phyloP scores from a whole-genome alignment of 495 filamentous ascomycete genomes.

The Aspergillus campestris region DNA sequence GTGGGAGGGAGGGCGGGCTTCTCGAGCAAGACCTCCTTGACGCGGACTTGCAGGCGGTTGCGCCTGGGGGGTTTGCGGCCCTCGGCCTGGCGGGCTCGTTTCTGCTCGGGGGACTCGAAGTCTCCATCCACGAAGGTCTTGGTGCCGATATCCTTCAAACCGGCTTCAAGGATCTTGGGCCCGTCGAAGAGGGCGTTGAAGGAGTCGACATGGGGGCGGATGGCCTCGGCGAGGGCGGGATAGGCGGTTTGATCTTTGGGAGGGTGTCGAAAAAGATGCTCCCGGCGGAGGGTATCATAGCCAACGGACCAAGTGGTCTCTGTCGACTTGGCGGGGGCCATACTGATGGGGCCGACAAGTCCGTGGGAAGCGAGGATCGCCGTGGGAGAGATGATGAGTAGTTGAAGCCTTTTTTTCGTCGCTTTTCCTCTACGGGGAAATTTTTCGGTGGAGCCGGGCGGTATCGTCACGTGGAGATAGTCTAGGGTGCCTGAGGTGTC shows the following conservation, averaged over 20 bases:
- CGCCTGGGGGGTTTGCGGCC: conserved; percentile 44
- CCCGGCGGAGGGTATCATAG: conserved; percentile 72
- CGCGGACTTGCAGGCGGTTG: conserved; percentile 65
- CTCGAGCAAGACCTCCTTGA: conserved; percentile 69
- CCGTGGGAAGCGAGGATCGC: conserved; percentile 8
- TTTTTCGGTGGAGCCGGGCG: conserved; percentile 39
- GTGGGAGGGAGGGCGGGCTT: conserved; percentile 62
- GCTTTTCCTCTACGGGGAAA: conserved; percentile 26
- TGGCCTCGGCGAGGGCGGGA: conserved; percentile 71
- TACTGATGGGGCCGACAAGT: conserved; percentile 10
- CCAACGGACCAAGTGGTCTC: conserved; percentile 69
- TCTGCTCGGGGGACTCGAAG: conserved; percentile 32
- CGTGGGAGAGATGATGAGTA: conserved; percentile 20
- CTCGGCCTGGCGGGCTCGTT: conserved; percentile 29
- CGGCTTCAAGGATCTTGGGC: conserved; percentile 62
- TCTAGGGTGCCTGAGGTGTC: conserved; percentile 11
- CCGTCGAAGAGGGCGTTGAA: conserved; percentile 87
- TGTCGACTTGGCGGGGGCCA: conserved; percentile 45
- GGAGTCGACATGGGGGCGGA: conserved; percentile 84
- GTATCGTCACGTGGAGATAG: conserved; percentile 46
- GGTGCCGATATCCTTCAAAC: conserved; percentile 78
- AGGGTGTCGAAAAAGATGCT: conserved; percentile 80
- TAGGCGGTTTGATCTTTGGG: conserved; percentile 83
- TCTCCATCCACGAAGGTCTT: conserved; percentile 81
- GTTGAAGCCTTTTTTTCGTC: conserved; percentile 13